Evolutionary conservation across 129 eudicot genomes (phyloP).

Genomic region (Logfia minima): DNA sequence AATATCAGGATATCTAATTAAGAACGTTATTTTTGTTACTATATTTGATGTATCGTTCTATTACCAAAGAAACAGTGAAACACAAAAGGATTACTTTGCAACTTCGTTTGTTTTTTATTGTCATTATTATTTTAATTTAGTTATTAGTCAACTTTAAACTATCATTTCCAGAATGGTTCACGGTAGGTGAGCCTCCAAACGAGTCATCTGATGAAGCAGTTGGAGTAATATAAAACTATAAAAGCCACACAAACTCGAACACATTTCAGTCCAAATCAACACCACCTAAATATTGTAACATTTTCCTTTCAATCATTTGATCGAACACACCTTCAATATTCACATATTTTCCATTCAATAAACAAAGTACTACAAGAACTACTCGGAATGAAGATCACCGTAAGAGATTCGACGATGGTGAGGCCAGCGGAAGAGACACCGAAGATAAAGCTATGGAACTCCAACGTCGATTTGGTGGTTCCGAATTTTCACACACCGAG

Average conservation of each 20-base stretch:
- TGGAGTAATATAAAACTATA: slow-evolving; percentile 28
- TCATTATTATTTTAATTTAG: background rate
- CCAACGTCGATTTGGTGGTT: slow-evolving; percentile 6
- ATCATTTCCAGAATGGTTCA: background rate
- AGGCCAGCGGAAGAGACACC: background rate
- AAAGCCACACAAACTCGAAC: slow-evolving; percentile 14
- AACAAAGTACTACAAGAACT: background rate
- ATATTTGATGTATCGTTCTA: no score
- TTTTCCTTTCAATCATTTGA: slow-evolving; percentile 21
- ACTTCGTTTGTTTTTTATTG: no score
- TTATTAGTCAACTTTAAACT: slow-evolving; percentile 20
- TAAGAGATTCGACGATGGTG: slow-evolving; percentile 16
- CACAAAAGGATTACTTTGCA: no score
- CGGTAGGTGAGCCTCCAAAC: slow-evolving; percentile 26
- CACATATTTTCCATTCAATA: background rate
- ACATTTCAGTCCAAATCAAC: slow-evolving; percentile 23
- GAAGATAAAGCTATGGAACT: background rate
- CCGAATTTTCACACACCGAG: background rate
- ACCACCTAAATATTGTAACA: background rate
- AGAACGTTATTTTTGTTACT: no score
- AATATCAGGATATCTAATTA: no score
- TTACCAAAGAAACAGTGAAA: no score
- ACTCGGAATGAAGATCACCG: background rate
- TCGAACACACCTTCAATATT: slow-evolving; percentile 13
- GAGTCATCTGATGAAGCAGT: background rate